Base-by-base conservation (phyloP, 2,329 filamentous ascomycete species). In the Cladosporium sp. region DNA sequence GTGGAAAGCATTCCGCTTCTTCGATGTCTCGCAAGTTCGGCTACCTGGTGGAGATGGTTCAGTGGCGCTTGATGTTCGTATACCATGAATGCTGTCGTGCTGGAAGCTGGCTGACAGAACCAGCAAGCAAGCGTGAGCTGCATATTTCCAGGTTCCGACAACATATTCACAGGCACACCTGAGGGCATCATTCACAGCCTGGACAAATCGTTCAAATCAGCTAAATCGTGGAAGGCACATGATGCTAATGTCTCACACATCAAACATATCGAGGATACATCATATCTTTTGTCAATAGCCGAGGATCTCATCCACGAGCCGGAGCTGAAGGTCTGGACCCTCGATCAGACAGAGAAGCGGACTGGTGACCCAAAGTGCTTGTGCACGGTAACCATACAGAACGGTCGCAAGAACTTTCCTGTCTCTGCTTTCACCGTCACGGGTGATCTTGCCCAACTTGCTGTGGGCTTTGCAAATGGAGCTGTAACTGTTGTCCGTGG, bases 1-100 rank as follows among this genome's bases (percentile, higher is more conserved):
- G 93, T 97, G 94, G 93, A 97, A 97, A 89, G 88, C 89, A 67
- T 99, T 99, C 80, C 92, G 96, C 82, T 99, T 99, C 87, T 97
- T 99, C 84, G 91, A 97, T 77, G 91, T 96, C 74, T 86, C 86
- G 73, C 88, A 89, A 73, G 87, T 97, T 74, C 86, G 88, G 71
- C 82, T 92, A 69, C 84, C 82, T 67, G 88, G 95, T 73, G 88
- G 88, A 70, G 90, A 95, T 72, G 88, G 86, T 72, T 85, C 86
- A 36, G 59, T 70, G 45, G 60, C 65, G 47, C 65, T 72, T 68
- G 67, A 76, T 69, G 67, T 66, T 58, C 42, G 59, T 62, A 19
- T 15, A 37, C 5, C 9, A 12, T 25, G 25, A n/a, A 28, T 20
- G 20, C 28, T n/a, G 49, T 30, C 5, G 1, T 28, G 37, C 34